These are phyloP conservation scores for Coffea eugenioides DNA, from an alignment of 257 asterid species.

Conservation along the genomic window DNA sequence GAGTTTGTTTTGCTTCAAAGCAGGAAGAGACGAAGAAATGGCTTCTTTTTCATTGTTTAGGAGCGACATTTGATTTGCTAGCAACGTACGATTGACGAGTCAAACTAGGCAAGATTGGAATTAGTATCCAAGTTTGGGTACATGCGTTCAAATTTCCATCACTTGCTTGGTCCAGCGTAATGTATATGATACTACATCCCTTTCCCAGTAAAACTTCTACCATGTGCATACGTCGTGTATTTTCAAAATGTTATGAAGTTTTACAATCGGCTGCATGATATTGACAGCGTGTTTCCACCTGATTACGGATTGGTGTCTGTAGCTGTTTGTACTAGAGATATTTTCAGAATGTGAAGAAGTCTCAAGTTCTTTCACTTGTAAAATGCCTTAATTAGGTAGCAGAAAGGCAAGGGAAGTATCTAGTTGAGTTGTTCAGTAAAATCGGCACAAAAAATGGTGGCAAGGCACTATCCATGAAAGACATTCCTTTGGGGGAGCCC, in stretches of 20 bases:
- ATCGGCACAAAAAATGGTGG: slow-evolving; percentile 61
- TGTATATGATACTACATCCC: background rate
- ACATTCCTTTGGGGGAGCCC: slow-evolving; percentile 65
- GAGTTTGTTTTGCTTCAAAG: background rate
- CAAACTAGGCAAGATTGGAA: background rate
- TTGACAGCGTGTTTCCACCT: background rate
- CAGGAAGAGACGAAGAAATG: background rate
- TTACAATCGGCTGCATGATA: background rate
- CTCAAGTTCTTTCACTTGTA: background rate
- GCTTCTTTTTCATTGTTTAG: background rate
- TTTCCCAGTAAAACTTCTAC: background rate
- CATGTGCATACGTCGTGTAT: background rate
- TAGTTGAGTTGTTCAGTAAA: slow-evolving; percentile 57
- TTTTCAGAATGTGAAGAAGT: background rate
- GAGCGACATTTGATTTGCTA: background rate
- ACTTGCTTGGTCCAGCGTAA: background rate
- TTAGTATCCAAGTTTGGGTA: background rate
- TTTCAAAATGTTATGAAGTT: background rate
- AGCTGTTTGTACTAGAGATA: background rate
- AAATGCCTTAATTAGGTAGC: slow-evolving; percentile 59
- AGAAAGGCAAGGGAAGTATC: slow-evolving; percentile 87
- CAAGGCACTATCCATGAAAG: slow-evolving; percentile 63
- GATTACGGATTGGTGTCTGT: background rate
- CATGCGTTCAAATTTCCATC: background rate
- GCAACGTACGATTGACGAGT: background rate